Percentiles rank a stretch among this genome's conserved stretches.
Conservation (phyloP, 768 basidiomycete species). For the Fomitopsis serialis region DNA sequence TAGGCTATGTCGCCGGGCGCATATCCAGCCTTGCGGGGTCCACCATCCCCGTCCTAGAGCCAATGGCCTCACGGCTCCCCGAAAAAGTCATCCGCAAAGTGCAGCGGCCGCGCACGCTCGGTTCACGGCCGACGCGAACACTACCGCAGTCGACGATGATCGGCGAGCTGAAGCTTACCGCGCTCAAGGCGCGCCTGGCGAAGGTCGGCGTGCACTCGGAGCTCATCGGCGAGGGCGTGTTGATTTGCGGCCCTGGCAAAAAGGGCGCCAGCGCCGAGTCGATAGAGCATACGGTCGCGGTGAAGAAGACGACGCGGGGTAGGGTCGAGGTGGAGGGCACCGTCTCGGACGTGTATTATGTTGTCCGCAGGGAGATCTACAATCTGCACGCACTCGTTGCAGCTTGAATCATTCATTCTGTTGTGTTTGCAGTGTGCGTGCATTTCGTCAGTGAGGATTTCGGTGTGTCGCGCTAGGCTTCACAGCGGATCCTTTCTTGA, state of each 20-base stretch:
- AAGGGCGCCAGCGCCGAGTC: conserved; percentile 34
- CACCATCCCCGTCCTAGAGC: conserved; percentile 85
- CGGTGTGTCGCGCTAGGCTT: no score
- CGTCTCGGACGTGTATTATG: conserved; percentile 85
- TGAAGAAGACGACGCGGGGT: conserved; percentile 81
- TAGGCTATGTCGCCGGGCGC: conserved; percentile 88
- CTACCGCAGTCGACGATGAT: conserved; percentile 94
- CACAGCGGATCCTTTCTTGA: no score
- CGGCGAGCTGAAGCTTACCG: conserved; percentile 90
- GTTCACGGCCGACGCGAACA: conserved; percentile 57
- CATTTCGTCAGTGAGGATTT: no score
- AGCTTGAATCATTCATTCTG: conserved; percentile 24
- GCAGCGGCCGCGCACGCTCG: conserved; percentile 41
- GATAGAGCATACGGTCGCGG: conserved; percentile 71
- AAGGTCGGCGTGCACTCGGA: conserved; percentile 81
- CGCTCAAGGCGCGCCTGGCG: conserved; percentile 76
- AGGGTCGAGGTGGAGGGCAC: conserved; percentile 87
- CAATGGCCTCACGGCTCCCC: conserved; percentile 29
- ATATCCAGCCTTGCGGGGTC: conserved; percentile 82
- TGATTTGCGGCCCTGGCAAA: conserved; percentile 73
- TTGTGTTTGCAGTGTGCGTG: no score
- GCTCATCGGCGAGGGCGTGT: conserved; percentile 94
- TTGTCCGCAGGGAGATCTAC: conserved; percentile 86
- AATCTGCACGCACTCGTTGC: conserved; percentile 85
- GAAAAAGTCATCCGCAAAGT: conserved; percentile 11